Percentiles rank a stretch among this genome's conserved stretches.
These are phyloP conservation scores for Neophaeococcomyces mojaviensis DNA, from an alignment of 2,329 filamentous ascomycete genomes.

Conservation along the genomic window DNA sequence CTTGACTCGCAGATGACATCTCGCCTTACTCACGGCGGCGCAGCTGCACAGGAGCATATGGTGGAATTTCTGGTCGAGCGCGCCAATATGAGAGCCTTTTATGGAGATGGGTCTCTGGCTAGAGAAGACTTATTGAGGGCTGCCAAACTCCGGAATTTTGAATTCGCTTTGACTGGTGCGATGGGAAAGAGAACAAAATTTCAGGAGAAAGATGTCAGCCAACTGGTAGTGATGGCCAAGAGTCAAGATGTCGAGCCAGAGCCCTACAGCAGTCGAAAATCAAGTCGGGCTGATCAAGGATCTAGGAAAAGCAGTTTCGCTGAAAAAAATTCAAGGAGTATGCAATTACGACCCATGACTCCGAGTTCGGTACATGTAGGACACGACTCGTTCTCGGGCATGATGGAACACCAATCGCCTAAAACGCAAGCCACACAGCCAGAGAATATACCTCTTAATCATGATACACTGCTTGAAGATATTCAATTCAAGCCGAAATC, in stretches of 20 bases:
- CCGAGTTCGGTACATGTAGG: not conserved
- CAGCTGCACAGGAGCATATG: slow-evolving; percentile 23
- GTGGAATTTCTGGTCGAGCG: slow-evolving; percentile 69
- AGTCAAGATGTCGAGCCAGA: slow-evolving; percentile 46
- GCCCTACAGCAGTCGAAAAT: slow-evolving; percentile 11
- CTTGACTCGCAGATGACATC: slow-evolving; percentile 35
- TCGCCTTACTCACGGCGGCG: slow-evolving; percentile 26
- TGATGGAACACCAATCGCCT: slow-evolving; percentile 11
- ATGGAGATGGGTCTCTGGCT: slow-evolving; percentile 72
- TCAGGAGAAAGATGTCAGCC: slow-evolving; percentile 53
- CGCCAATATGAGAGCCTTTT: slow-evolving; percentile 73
- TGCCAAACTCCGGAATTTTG: slow-evolving; percentile 59
- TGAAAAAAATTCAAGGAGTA: slow-evolving; percentile 20
- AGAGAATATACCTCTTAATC: slow-evolving; percentile 69
- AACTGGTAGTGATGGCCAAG: slow-evolving; percentile 82
- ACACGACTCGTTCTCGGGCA: slow-evolving; percentile 1
- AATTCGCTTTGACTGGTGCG: slow-evolving; percentile 75
- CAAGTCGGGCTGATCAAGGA: slow-evolving; percentile 10
- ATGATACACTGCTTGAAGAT: slow-evolving; percentile 84
- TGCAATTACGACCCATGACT: slow-evolving; percentile 15
- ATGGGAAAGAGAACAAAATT: slow-evolving; percentile 59
- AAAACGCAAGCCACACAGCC: slow-evolving; percentile 39
- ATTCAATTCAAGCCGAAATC: slow-evolving; percentile 60
- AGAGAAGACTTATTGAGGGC: slow-evolving; percentile 63
- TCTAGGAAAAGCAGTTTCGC: slow-evolving; percentile 11